Percentiles rank a stretch among this genome's conserved stretches.
Evolutionary conservation across 108 stramenopile species (phyloP).

Genomic region (Aurantiochytrium sp.): DNA sequence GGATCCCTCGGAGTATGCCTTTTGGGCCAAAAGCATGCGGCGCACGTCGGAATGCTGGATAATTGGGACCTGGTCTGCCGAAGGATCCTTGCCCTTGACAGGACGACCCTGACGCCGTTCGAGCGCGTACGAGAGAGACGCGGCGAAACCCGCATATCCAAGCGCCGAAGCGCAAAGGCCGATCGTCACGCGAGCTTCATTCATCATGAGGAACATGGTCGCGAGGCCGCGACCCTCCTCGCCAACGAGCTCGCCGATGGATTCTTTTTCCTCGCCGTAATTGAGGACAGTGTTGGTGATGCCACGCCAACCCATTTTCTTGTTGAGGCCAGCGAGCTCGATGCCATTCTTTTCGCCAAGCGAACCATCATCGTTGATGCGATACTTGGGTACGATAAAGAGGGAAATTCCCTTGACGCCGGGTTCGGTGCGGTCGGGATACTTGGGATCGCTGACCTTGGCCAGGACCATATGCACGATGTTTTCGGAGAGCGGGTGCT

Average conservation of each 20-base stretch:
- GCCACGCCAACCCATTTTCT: constrained; percentile 30
- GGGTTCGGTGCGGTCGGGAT: background rate
- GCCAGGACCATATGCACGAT: constrained; percentile 35
- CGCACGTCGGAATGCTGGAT: constrained; percentile 28
- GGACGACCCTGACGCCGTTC: constrained; percentile 15
- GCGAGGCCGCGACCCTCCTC: constrained; percentile 21
- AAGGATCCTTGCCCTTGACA: constrained; percentile 12
- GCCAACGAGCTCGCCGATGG: constrained; percentile 27
- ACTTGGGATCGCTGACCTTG: background rate
- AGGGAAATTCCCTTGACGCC: constrained; percentile 25
- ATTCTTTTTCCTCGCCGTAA: background rate
- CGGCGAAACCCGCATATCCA: background rate
- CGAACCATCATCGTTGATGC: background rate
- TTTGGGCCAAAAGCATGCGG: constrained; percentile 23
- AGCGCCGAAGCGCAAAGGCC: background rate
- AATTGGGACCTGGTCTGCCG: background rate
- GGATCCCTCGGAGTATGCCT: constrained; percentile 25
- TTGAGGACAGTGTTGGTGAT: constrained; percentile 9
- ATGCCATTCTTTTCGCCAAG: constrained; percentile 20
- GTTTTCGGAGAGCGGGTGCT: constrained; percentile 24
- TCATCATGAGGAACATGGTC: constrained; percentile 34
- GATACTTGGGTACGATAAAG: constrained; percentile 28
- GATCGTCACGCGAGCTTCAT: constrained; percentile 23
- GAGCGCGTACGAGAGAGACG: constrained; percentile 3
- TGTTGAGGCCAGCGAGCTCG: constrained; percentile 20